Evolutionary conservation across 495 filamentous ascomycete genomes (phyloP), one percentile per base, ranked within the genome.

Genomic region (Penicillium salamii): DNA sequence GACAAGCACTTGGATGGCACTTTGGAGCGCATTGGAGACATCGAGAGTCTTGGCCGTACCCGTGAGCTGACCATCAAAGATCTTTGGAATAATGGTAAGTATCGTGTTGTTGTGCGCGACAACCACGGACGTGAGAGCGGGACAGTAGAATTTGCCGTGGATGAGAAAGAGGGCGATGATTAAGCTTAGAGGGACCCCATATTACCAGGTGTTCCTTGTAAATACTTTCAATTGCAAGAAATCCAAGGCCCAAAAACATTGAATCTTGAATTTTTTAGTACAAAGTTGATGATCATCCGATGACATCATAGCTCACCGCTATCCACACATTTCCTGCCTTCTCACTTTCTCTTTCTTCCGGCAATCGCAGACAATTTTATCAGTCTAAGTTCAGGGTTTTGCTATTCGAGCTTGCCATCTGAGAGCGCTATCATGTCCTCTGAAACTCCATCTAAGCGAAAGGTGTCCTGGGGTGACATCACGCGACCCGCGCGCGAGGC

Each of bases 31-130:
- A 97, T 98, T 54, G 74, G 74, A 24, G 90, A 86, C 50, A 98
- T 98, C 59, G 93, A 98, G 75, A 90, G 85, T 62, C 75, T 98
- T 49, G 93, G 93, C 5, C 77, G 93, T 33, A 98, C 93, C 13
- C 82, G 90, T 45, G 93, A 98, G 67, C 48, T 97, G 28, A 91
- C 92, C 1, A 87, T 95, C 32, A 98, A 97, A 70, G 85, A 87
- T 61, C 71, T 87, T 18, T 85, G 79, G 80, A 64, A 88, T 41
- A 82, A 86, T 17, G 90, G 88, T 18, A 86, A 86, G 61, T 98
- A 98, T 63, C 78, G 81, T 33, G 80, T 96, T 40, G 72, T 72
- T 9, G 74, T 79, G 37, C 62, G 64, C 49, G 77, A 85, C 61
- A 63, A 63, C 43, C 80, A 69, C 55, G 81, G 80, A 18, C 70